A percentile compares a stretch with the other conserved stretches of the same genome.
phyloP scores from a whole-genome alignment of 2,329 filamentous ascomycete species.

The Clarireedia monteithiana region DNA sequence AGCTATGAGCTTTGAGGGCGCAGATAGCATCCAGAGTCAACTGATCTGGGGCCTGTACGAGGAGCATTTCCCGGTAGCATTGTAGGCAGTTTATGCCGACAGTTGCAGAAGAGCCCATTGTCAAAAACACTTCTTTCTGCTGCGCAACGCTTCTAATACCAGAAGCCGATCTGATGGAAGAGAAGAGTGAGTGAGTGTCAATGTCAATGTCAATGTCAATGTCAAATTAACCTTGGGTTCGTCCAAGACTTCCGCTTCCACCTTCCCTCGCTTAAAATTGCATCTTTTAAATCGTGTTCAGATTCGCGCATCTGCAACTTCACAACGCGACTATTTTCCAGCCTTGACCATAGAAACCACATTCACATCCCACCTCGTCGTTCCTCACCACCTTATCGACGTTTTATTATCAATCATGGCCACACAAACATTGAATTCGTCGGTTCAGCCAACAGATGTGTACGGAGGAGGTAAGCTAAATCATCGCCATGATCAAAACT shows the following conservation, averaged over 20 bases:
- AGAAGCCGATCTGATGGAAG: no score
- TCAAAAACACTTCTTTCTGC: no score
- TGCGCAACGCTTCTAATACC: no score
- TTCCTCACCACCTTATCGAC: neutral
- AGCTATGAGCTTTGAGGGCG: no score
- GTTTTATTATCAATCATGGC: conserved; percentile 36
- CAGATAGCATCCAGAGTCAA: no score
- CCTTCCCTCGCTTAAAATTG: conserved; percentile 7
- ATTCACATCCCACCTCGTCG: neutral
- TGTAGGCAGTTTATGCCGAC: no score
- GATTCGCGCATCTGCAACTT: conserved; percentile 5
- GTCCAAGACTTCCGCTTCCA: neutral
- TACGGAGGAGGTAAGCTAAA: conserved; percentile 50
- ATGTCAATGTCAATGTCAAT: neutral
- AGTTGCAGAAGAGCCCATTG: no score
- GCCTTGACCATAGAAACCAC: neutral
- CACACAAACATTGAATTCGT: conserved; percentile 48
- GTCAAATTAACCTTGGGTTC: neutral
- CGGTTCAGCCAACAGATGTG: conserved; percentile 52
- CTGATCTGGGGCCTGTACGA: no score
- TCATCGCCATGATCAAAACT: neutral
- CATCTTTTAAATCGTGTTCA: neutral
- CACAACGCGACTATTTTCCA: conserved; percentile 7
- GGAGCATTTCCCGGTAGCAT: no score
- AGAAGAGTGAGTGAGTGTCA: neutral